Base-by-base conservation (phyloP, 768 basidiomycete genomes). In the Trametes sanguinea region DNA sequence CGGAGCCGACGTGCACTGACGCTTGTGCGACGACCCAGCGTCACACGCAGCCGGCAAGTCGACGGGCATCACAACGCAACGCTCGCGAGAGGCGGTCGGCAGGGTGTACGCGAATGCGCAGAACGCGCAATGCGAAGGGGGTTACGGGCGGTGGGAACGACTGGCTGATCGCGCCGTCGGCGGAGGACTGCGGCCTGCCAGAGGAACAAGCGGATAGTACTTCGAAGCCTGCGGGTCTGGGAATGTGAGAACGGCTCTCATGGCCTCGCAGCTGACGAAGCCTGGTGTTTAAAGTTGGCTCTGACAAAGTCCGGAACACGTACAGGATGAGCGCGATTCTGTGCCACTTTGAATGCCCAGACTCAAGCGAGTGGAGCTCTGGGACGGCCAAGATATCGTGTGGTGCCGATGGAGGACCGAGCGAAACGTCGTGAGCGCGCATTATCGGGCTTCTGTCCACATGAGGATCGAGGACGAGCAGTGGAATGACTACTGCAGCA, bases 171-270 rank as follows among this genome's bases (percentile, higher is more conserved):
- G 57, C 39, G 17, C 35, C 48, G 39, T 32, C 46, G 37, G 39
- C 48, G 48, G 57, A n/a, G 22, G 57, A 48, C 35, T 8, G 48
- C 39, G 57, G 47, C 29, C 14, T 51, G 39, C 39, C n/a, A 37
- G 47, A 39, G 33, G 35, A 47, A 32, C 27, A 42, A 39, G 46
- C 39, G 45, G 55, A 27, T 22, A 37, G 35, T 14, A 32, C 57
- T 35, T 51, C 57, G 57, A 59, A 51, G 57, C 57, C 9, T 39
- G 47, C 39, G 40, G 30, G n/a, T 27, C 40, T 29, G 42, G 40
- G 13, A 39, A 51, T 59, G 57, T 59, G 57, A 59, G 57, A 59
- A 59, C 30, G 48, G 50, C 57, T 59, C 57, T 59, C 57, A 59
- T 43, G 57, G 30, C 9, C 42, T n/a, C 33, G 42, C 55, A 57